Base-by-base conservation (phyloP, 1,284 basidiomycete species). In the Thecaphora thlaspeos region DNA sequence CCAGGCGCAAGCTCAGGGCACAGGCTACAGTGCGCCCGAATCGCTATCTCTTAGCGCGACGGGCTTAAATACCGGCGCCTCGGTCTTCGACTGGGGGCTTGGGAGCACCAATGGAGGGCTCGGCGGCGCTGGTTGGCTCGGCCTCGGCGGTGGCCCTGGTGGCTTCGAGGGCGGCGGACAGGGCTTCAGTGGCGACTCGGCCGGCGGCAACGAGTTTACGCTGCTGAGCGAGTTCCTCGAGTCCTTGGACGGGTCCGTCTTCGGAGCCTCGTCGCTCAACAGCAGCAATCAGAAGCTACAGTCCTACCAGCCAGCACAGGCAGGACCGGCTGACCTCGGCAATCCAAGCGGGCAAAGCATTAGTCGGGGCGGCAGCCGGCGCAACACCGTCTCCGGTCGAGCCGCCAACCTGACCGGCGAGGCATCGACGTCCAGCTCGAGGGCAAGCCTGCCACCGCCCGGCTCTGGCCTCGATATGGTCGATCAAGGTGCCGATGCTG, bases 211-310 rank as follows among this genome's bases (percentile, higher is more conserved):
- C 37, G 74, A 76, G 45, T 64, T 70, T 24, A 75, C 68, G 24
- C 36, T 74, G 39, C 50, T 76, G 21, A 68, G 68, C 51, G 74
- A 76, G 41, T 76, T 73, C 22, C 51, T 76, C 26, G 72, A 75
- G 47, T 67, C 68, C 21, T 54, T 76, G 32, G 74, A 76, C 50
- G 71, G 66, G 24, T 55, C 65, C 11, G 56, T 51, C 7, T 61
- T 61, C 24, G 51, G 53, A 1, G 54, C 56, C 5, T 34, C 32
- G 32, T n/a, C n/a, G n/a, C n/a, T n/a, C n/a, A n/a, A n/a, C n/a
- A 34, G 9, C 32, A 34, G 17, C 32, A 34, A 34, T 17, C 32
- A 14, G 11, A 34, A 34, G 32, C 7, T 15, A 11, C 17, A 4
- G 11, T 11, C 9, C 17, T 15, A 11, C 4, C 32, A 34, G 32